Evolutionary conservation across 169 alveolate genomes (phyloP).

Genomic region (Miamiensis avidus): DNA sequence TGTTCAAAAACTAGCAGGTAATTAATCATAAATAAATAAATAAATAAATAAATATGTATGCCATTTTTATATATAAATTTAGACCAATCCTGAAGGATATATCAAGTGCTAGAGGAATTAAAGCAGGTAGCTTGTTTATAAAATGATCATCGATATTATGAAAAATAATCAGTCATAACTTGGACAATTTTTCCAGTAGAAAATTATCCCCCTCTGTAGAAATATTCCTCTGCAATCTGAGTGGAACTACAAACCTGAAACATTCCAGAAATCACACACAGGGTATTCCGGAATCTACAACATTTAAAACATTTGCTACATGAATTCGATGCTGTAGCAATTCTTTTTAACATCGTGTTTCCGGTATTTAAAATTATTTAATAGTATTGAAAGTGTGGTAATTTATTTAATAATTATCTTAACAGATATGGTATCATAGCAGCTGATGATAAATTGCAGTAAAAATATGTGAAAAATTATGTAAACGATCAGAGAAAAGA

Average conservation of each 20-base stretch:
- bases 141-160: not conserved
- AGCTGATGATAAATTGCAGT: not conserved
- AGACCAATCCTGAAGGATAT: not conserved
- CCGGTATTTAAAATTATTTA: not conserved
- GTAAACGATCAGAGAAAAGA: not conserved
- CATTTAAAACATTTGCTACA: not conserved
- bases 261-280: not conserved
- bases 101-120: not conserved
- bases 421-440: not conserved
- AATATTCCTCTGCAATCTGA: not conserved
- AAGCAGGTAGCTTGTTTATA: not conserved
- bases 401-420: not conserved
- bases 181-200: not conserved
- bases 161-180: not conserved
- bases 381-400: too few relatives aligned
- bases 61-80: too few relatives aligned
- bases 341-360: not conserved
- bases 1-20: too few relatives aligned
- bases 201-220: too few relatives aligned
- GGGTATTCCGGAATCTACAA: not conserved
- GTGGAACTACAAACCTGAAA: not conserved
- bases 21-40: too few relatives aligned
- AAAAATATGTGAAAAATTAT: not conserved
- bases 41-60: too few relatives aligned
- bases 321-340: not conserved